phyloP scores from a whole-genome alignment of 2,329 filamentous ascomycete genomes.

The Ceratocystis cubensis region DNA sequence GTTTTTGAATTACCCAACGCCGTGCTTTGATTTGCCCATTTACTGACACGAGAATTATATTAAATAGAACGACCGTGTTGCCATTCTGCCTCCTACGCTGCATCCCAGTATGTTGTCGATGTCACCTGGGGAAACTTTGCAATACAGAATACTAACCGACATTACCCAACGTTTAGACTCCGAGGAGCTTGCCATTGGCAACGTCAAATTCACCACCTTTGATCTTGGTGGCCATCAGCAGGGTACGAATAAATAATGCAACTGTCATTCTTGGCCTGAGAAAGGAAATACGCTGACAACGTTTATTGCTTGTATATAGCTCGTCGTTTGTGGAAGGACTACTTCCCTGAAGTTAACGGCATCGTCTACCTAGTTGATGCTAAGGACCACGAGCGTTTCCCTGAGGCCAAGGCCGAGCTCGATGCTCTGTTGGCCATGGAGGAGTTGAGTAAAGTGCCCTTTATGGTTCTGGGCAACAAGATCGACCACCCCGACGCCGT shows the following conservation, averaged over 20 bases:
- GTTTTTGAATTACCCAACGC: neutral
- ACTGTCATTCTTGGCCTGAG: neutral
- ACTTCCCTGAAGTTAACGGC: conserved; percentile 90
- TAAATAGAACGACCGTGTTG: conserved; percentile 74
- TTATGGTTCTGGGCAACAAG: conserved; percentile 96
- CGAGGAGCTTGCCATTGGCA: conserved; percentile 84
- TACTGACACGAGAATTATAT: neutral
- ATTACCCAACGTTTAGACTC: conserved; percentile 45
- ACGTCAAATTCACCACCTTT: conserved; percentile 89
- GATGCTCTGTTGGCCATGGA: conserved; percentile 95
- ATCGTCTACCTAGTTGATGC: conserved; percentile 97
- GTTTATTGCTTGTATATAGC: conserved; percentile 37
- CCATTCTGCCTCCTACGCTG: conserved; percentile 77
- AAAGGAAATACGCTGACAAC: conserved; percentile 16
- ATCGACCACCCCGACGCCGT: conserved; percentile 96
- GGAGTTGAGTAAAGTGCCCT: conserved; percentile 88
- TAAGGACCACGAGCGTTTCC: conserved; percentile 89
- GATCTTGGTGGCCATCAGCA: conserved; percentile 90
- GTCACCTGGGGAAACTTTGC: neutral
- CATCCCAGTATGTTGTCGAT: conserved; percentile 60
- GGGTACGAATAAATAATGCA: conserved; percentile 38
- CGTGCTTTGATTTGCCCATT: neutral
- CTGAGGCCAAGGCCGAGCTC: conserved; percentile 91
- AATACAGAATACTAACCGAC: neutral
- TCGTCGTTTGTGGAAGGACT: conserved; percentile 89